Conservation (phyloP, 1,284 basidiomycete genomes). For the Cutaneotrichosporon mucoides region DNA sequence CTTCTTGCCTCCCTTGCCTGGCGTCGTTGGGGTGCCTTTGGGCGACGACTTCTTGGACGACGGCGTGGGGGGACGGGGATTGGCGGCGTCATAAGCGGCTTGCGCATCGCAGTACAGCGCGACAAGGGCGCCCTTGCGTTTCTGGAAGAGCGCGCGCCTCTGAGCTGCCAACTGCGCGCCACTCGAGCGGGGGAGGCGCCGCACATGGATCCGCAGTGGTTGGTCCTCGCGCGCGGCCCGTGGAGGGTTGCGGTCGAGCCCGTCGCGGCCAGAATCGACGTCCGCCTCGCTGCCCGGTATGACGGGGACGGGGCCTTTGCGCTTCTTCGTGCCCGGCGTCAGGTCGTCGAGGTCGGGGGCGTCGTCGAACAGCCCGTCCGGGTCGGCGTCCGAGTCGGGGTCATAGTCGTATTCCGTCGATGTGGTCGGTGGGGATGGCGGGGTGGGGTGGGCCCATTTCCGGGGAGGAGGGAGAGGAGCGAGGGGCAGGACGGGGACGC, state of each 20-base stretch:
- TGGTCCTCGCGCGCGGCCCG: conserved; percentile 18
- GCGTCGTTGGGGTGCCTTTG: not conserved
- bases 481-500: conserved; percentile 11
- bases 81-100: conserved; percentile 18
- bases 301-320: conserved; percentile 32
- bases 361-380: not conserved
- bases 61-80: not conserved
- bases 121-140: conserved; percentile 38
- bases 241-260: conserved; percentile 19
- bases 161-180: conserved; percentile 16
- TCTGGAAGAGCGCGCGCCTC: conserved; percentile 28
- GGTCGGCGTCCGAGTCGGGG: conserved; percentile 6
- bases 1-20: not conserved
- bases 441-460: not conserved
- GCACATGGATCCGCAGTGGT: not conserved
- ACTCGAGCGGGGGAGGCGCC: conserved; percentile 15
- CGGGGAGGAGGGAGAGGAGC: not conserved
- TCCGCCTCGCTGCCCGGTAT: conserved; percentile 15
- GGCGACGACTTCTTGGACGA: not conserved
- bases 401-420: conserved; percentile 21
- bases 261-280: conserved; percentile 17
- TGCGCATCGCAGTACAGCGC: conserved; percentile 42
- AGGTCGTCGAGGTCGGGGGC: conserved; percentile 16
- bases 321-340: conserved; percentile 36
- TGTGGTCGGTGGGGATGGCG: not conserved